Base-by-base conservation (phyloP, 2,329 filamentous ascomycete genomes). In the Sporothrix pseudoabietina region DNA sequence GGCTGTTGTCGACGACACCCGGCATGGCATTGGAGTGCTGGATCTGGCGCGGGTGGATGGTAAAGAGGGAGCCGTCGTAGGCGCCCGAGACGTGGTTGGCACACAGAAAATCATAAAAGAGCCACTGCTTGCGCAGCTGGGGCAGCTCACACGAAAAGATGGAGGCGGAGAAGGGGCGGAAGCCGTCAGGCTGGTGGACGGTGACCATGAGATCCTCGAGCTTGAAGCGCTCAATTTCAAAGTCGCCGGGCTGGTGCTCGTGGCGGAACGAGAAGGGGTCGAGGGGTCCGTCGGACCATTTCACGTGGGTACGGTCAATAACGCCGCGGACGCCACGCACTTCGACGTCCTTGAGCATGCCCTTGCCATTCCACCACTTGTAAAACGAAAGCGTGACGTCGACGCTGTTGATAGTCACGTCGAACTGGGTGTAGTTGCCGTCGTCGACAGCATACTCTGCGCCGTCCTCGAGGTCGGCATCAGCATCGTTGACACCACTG, bases 311-410 rank as follows among this genome's bases (percentile, higher is more conserved):
- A 74, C 96, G 89, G 81, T 99, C 96, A 61, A 99, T 87, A 5
- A 98, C 93, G 30, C 96, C 96, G 74, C 96, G 89, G 41, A 99
- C 92, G 4, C 96, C 96, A 79, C 94, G 96, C 71, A 99, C 91
- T 79, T 98, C 94, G 57, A 99, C 96, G 79, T 98, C 93, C 77
- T 93, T 91, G 9, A 99, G 84, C 6, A 97, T 86, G 0, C 96
- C 96, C 81, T 95, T 98, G 30, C 96, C 95, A 78, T 97, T 98
- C 89, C 97, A 97, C 96, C 96, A 99, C 80, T 98, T 98, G n/a
- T 94, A 87, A 78, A 99, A 98, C 0, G 96, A 99, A 35, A 99
- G 82, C 0, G 95, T 98, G 57, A 99, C 95, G 79, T 99, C 97
- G 75, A 99, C 93, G 0, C 93, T 97, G 75, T 96, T 93, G 74